Conservation (phyloP, 2,329 filamentous ascomycete genomes). For the Aspergillus niger region DNA sequence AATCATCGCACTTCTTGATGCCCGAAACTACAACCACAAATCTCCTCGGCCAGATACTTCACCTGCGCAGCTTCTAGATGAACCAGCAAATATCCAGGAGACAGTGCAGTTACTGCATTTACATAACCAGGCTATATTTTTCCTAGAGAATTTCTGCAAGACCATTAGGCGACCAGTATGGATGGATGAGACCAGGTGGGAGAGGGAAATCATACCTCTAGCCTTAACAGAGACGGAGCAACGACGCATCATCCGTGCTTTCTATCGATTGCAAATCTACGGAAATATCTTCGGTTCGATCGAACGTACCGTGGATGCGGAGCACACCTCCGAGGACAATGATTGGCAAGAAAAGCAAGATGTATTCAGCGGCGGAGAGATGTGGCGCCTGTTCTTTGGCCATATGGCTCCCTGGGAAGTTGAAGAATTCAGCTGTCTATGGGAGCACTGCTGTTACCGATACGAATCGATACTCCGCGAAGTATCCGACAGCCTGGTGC, state of each 20-base stretch:
- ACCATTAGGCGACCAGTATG: slow-evolving; percentile 1
- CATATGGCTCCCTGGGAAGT: slow-evolving; percentile 26
- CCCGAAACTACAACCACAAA: slow-evolving; percentile 21
- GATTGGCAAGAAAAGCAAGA: not conserved
- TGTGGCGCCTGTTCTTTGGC: slow-evolving; percentile 21
- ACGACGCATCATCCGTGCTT: slow-evolving; percentile 17
- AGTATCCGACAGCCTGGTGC: slow-evolving; percentile 6
- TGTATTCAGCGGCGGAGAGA: slow-evolving; percentile 9
- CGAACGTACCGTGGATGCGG: not conserved
- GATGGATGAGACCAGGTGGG: slow-evolving; percentile 4
- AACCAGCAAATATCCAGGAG: slow-evolving; percentile 12
- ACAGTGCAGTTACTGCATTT: slow-evolving; percentile 11
- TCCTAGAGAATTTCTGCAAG: slow-evolving; percentile 10
- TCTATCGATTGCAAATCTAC: slow-evolving; percentile 23
- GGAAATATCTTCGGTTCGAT: slow-evolving; percentile 18
- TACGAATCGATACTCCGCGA: not conserved
- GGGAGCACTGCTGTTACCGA: slow-evolving; percentile 10
- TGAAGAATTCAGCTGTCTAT: slow-evolving; percentile 25
- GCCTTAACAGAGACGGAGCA: slow-evolving; percentile 14
- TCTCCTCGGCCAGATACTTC: slow-evolving; percentile 1
- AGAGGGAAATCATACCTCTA: slow-evolving; percentile 5
- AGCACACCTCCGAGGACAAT: not conserved
- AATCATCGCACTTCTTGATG: slow-evolving; percentile 21
- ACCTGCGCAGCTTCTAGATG: not conserved
- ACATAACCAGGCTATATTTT: slow-evolving; percentile 5